These are phyloP conservation scores for Colletotrichum destructivum DNA, from an alignment of 2,329 filamentous ascomycete genomes.

Conservation along the genomic window DNA sequence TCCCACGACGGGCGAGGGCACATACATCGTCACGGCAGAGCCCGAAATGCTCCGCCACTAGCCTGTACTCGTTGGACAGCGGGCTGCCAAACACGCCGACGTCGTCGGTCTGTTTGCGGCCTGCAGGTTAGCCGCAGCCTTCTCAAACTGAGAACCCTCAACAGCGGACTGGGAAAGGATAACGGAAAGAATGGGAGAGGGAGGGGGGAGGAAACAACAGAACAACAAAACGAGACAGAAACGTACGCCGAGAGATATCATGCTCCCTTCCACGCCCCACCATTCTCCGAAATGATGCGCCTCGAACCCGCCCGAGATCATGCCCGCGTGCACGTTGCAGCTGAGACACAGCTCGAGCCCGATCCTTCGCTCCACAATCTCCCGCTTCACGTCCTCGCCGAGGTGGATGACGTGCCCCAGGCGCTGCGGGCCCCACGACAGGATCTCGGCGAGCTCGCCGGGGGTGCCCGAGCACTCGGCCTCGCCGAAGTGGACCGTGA, in stretches of 20 bases:
- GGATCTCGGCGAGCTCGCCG: constrained; percentile 74
- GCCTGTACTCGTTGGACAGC: constrained; percentile 82
- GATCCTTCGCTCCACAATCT: constrained; percentile 67
- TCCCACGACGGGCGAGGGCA: constrained; percentile 71
- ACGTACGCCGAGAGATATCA: constrained; percentile 79
- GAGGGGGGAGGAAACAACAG: not conserved
- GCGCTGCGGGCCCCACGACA: constrained; percentile 77
- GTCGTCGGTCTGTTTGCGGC: constrained; percentile 78
- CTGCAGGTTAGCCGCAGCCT: constrained; percentile 6
- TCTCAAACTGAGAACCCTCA: too few species aligned
- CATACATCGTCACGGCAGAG: constrained; percentile 65
- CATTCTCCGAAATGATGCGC: constrained; percentile 86
- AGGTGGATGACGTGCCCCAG: constrained; percentile 87
- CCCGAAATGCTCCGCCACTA: constrained; percentile 80
- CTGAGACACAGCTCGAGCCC: constrained; percentile 84
- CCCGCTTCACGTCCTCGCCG: constrained; percentile 69
- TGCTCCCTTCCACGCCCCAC: constrained; percentile 70
- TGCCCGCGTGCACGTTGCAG: constrained; percentile 84
- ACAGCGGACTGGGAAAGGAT: too few species aligned
- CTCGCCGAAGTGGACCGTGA: constrained; percentile 88
- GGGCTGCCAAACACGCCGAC: constrained; percentile 85
- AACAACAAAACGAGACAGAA: not conserved
- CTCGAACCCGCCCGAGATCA: constrained; percentile 76
- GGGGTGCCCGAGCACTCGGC: constrained; percentile 68
- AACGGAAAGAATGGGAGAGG: not conserved